Base-by-base conservation (phyloP, 139 green algal species). In the Asterochloris sp. region DNA sequence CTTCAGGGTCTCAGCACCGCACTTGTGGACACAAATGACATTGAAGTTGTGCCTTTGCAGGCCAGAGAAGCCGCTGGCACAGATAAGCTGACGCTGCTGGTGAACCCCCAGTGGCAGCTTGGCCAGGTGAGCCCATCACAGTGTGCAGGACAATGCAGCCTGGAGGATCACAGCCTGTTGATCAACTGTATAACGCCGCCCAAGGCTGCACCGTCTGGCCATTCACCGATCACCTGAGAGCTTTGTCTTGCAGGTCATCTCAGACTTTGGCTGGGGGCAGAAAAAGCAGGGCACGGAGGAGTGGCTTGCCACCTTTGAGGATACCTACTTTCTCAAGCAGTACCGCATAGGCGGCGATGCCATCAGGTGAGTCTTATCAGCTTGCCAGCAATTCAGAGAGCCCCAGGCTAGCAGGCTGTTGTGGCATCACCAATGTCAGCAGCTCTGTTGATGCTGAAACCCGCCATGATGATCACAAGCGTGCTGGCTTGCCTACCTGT, bases 41-140 rank as follows among this genome's bases (percentile, higher is more conserved):
- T 54, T 54, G 2, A 8, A 26, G 1, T 73, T 24, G 21, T 73
- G 21, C 27, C 62, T 26, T 26, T 62, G 62, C 77, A 86, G 82
- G 82, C 67, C 11, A 86, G 81, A 27, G 83, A 86, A 75, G 73
- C 87, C 12, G 81, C 83, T 8, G 79, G 85, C 23, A 71, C 78
- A 15, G 82, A 86, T 60, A 73, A 73, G 63, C 88, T 95, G 82
- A 66, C 94, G 47, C 73, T 97, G 29, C 89, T 97, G 73, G 80
- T 97, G 62, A 97, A 97, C 85, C 92, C 93, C 11, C 93, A 96
- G 80, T 96, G 91, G 91, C 86, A 86, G 69, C 78, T 78, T 14
- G 88, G 86, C 62, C 83, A 87, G 71, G 38, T 94, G 60, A 87
- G 71, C 38, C 86, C 93, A 76, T 91, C 94, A 82, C 89, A 88